A percentile compares a stretch with the other conserved stretches of the same genome.
Conservation (phyloP, 495 filamentous ascomycete species). For the Hyaloscypha variabilis region DNA sequence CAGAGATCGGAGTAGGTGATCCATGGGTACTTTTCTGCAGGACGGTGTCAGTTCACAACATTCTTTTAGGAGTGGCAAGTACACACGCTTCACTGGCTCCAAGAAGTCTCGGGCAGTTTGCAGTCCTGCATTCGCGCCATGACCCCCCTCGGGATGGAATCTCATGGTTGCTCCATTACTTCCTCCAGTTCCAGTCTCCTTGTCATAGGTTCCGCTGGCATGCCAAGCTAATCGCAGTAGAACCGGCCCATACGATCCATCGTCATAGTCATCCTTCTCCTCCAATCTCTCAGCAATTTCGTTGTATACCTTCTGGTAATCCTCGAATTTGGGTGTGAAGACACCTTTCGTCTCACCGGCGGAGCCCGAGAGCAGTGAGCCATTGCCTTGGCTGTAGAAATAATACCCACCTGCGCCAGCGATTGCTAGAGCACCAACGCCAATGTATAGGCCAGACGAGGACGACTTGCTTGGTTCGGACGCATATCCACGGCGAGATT, state of each 20-base stretch:
- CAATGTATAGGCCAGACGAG: constrained; percentile 56
- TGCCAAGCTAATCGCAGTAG: constrained; percentile 87
- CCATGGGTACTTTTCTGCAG: constrained; percentile 81
- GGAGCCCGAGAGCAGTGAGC: constrained; percentile 40
- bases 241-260: constrained; percentile 94
- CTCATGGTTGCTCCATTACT: constrained; percentile 98
- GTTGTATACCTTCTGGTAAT: constrained; percentile 97
- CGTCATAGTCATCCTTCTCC: constrained; percentile 93
- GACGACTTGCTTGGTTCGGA: constrained; percentile 58
- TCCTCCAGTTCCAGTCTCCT: constrained; percentile 85
- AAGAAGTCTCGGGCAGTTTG: constrained; percentile 89
- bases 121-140: constrained; percentile 94
- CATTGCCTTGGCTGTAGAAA: constrained; percentile 63
- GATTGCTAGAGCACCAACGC: constrained; percentile 50
- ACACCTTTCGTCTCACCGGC: constrained; percentile 49
- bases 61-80: neutral
- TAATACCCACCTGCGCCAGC: constrained; percentile 71
- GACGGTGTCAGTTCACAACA: constrained; percentile 36
- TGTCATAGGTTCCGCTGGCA: constrained; percentile 86
- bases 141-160: constrained; percentile 87
- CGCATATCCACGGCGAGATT: constrained; percentile 75
- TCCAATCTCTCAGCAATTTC: constrained; percentile 77
- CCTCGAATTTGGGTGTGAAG: constrained; percentile 76
- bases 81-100: constrained; percentile 79
- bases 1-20: constrained; percentile 95